These are phyloP conservation scores for Apiotrichum domesticum DNA, from an alignment of 1,284 basidiomycete genomes.

Conservation along the genomic window DNA sequence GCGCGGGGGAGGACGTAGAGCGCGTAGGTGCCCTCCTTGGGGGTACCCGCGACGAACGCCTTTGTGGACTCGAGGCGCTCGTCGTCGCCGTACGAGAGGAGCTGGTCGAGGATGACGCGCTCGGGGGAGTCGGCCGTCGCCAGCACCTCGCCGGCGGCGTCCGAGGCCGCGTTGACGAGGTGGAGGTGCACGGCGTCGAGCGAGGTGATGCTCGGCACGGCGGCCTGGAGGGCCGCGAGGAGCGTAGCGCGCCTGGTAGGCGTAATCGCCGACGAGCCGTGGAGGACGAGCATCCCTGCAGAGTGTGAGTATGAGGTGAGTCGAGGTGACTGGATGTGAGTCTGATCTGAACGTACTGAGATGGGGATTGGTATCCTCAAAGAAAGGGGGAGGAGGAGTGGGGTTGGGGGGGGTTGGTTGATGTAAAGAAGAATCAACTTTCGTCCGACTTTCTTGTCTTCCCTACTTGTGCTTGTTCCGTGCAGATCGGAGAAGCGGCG, in stretches of 20 bases:
- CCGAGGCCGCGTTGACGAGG: slow-evolving; percentile 63
- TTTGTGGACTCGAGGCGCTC: slow-evolving; percentile 39
- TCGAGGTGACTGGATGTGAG: too few species aligned
- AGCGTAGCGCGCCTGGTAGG: slow-evolving; percentile 63
- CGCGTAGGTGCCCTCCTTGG: slow-evolving; percentile 47
- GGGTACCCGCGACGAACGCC: slow-evolving; percentile 27
- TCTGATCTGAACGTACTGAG: slow-evolving; percentile 2
- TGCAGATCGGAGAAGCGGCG: too few species aligned
- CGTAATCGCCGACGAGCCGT: slow-evolving; percentile 67
- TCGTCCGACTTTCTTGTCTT: too few species aligned
- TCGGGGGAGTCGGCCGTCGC: slow-evolving; percentile 50
- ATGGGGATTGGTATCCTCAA: not conserved
- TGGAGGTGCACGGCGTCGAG: slow-evolving; percentile 84
- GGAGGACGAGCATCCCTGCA: slow-evolving; percentile 50
- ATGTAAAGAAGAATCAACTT: too few species aligned
- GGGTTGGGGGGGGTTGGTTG: not conserved
- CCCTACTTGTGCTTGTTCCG: too few species aligned
- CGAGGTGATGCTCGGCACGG: slow-evolving; percentile 55
- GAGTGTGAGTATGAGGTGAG: not conserved
- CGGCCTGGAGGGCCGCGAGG: slow-evolving; percentile 58
- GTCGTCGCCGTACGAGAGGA: slow-evolving; percentile 86
- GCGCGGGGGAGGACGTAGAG: slow-evolving; percentile 72
- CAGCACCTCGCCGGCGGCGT: slow-evolving; percentile 53
- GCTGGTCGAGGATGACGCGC: slow-evolving; percentile 59
- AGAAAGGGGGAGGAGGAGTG: not conserved